Percentiles rank a stretch among this genome's conserved stretches.
Evolutionary conservation across 176 grass and related monocot genomes (phyloP).

Genomic region (Phragmites australis): DNA sequence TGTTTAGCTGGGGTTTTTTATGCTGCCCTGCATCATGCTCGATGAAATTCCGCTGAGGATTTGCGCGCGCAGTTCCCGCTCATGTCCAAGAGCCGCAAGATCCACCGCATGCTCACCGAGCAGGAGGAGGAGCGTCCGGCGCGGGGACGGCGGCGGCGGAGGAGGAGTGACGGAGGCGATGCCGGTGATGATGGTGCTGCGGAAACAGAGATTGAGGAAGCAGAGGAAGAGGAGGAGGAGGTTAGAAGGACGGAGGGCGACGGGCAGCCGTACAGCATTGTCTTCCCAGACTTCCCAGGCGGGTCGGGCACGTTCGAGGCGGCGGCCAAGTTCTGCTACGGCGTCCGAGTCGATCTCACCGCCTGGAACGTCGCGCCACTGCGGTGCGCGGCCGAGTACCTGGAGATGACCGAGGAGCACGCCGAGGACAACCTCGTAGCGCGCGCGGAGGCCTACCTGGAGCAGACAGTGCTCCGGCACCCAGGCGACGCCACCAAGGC

Average conservation of each 20-base stretch:
- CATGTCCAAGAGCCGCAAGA: constrained; percentile 80
- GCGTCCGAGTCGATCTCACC: constrained; percentile 80
- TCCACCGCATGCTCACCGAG: constrained; percentile 75
- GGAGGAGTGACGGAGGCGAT: neutral
- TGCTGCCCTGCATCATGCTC: constrained; percentile 33
- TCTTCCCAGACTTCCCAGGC: constrained; percentile 67
- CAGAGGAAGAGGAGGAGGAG: constrained; percentile 26
- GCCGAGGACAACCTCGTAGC: constrained; percentile 71
- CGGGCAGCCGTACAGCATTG: constrained; percentile 48
- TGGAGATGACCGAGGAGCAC: constrained; percentile 88
- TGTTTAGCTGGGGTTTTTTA: neutral
- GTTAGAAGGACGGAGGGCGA: constrained; percentile 9
- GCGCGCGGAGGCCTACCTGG: constrained; percentile 58
- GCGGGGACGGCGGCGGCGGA: neutral
- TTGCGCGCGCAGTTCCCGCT: constrained; percentile 74
- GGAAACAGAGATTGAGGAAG: constrained; percentile 57
- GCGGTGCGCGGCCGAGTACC: constrained; percentile 82
- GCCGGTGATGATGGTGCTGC: neutral
- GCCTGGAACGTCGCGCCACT: constrained; percentile 75
- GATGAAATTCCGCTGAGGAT: constrained; percentile 57
- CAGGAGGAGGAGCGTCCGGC: constrained; percentile 38
- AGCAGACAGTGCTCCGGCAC: constrained; percentile 53
- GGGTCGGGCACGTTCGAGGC: constrained; percentile 77
- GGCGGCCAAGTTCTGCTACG: constrained; percentile 86
- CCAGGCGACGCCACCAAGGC: constrained; percentile 63